Evolutionary conservation across 1,284 basidiomycete genomes (phyloP), one percentile per base, ranked within the genome.

Genomic region (Trichosporon faecale): DNA sequence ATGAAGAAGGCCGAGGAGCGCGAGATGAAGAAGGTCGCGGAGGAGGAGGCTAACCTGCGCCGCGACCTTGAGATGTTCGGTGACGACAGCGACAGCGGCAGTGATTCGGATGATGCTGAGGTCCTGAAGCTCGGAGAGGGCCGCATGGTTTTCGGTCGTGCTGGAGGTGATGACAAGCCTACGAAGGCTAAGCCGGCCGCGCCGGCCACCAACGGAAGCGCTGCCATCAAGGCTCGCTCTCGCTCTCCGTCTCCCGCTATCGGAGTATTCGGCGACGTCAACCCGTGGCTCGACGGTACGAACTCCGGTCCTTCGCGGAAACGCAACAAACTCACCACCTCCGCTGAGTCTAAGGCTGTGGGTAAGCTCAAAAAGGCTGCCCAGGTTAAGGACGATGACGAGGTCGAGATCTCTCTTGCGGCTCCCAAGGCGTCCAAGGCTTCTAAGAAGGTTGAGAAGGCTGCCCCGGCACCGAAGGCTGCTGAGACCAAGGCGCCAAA

Each of bases 1-100:
- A 97, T 97, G 95, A 90, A 91, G 80, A 91, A 94, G 71, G 94
- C 92, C 0, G 89, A 91, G 84, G 88, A 88, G 14, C 86, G 92
- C 74, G 87, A 89, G 69, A 85, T 88, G 76, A 85, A 82, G 16
- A 86, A 85, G 66, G 88, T 88, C 0, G 85, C 89, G 70, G 86
- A 86, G 68, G 87, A 88, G 73, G 88, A 88, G 12, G 90, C 91
- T 69, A 91, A 92, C 74, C 88, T 94, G 70, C 84, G 89, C 69
- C 85, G 85, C 72, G 91, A 93, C 76, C 85, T 95, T 77, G 88
- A 88, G 52, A 70, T 79, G 70, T 80, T 79, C 66, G 80, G 80
- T 12, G 64, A 76, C 12, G 89, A 90, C 75, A 85, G 81, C 8
- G 85, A 79, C 0, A 61, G 57, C 16, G 57, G 27, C 8, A 61